Evolutionary conservation across 139 green algal species (phyloP), one percentile per base, ranked within the genome.

Genomic region (Auxenochlorella pyrenoidosa): DNA sequence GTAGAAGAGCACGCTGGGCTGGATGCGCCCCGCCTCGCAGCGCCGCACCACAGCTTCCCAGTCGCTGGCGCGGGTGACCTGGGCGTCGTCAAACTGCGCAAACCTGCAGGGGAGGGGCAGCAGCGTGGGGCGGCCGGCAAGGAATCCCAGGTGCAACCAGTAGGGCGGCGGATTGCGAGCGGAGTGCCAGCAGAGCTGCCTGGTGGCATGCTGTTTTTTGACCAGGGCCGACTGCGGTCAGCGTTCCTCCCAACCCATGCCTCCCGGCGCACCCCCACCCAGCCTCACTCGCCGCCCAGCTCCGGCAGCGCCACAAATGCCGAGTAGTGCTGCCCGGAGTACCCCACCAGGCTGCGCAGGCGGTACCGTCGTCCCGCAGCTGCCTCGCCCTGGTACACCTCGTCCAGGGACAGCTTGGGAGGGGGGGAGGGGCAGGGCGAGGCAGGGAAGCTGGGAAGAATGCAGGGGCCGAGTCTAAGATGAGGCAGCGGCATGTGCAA

Each of bases 281-380:
- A 12, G 43, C 96, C 86, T 95, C 94, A 97, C 72, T 81, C 72
- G n/a, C 47, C 84, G 26, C 93, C 70, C 43, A 87, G 66, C 3
- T 44, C 63, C 73, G 91, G 72, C 70, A 86, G 65, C 22, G 41
- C 41, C 79, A 96, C 93, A 70, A 97, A 96, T 36, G 94, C 95
- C 73, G 95, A 91, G 90, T 97, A 97, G 84, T 97, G 95, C 89
- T 93, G 88, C 40, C 95, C 95, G 79, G 96, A 97, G 92, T 96
- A 97, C 83, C 94, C 95, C 77, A 96, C 94, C 90, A 94, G 90
- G 76, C 84, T 89, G 83, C 88, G 82, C 76, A 96, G 91, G 54
- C 81, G 41, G 86, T 93, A 95, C 59, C 72, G 40, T 18, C 87
- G 79, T 43, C 82, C 43, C 54, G 44, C 30, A 32, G 89, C 70